phyloP scores from a whole-genome alignment of 495 filamentous ascomycete species.

The Trypethelium eluteriae region DNA sequence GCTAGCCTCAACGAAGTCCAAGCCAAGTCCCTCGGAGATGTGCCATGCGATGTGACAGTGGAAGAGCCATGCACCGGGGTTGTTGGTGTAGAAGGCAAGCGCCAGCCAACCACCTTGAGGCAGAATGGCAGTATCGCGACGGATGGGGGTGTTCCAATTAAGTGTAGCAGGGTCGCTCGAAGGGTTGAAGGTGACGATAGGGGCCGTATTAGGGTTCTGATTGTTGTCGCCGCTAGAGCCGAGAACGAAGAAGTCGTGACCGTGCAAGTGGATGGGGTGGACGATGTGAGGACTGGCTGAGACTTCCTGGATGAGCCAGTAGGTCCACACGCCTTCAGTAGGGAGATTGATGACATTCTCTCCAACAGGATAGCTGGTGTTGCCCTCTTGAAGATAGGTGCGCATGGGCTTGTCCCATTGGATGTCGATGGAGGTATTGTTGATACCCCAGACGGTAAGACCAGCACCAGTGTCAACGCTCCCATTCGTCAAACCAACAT shows the following conservation, averaged over 20 bases:
- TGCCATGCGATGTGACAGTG: conserved; percentile 38
- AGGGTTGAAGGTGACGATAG: conserved; percentile 20
- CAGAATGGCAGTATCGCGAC: conserved; percentile 34
- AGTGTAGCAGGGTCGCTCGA: conserved; percentile 21
- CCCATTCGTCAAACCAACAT: conserved; percentile 17
- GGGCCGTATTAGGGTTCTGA: conserved; percentile 21
- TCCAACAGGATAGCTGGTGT: conserved; percentile 23
- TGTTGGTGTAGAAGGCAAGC: conserved; percentile 34
- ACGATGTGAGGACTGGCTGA: conserved; percentile 19
- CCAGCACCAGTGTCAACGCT: conserved; percentile 22
- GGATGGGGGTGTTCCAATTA: conserved; percentile 29
- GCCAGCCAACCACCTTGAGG: conserved; percentile 33
- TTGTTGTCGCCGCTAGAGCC: conserved; percentile 25
- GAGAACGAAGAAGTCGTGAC: conserved; percentile 38
- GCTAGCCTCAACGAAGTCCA: conserved; percentile 33
- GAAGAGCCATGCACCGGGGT: conserved; percentile 35
- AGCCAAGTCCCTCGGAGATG: conserved; percentile 29
- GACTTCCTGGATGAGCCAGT: conserved; percentile 34
- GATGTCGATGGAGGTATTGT: conserved; percentile 27
- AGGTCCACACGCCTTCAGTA: conserved; percentile 28
- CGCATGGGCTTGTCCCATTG: conserved; percentile 27
- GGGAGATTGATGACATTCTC: conserved; percentile 28
- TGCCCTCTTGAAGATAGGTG: conserved; percentile 22
- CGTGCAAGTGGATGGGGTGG: conserved; percentile 41
- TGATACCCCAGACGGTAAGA: conserved; percentile 33